Evolutionary conservation across 345 rosid species (phyloP).

Genomic region (Durio zibethinus): DNA sequence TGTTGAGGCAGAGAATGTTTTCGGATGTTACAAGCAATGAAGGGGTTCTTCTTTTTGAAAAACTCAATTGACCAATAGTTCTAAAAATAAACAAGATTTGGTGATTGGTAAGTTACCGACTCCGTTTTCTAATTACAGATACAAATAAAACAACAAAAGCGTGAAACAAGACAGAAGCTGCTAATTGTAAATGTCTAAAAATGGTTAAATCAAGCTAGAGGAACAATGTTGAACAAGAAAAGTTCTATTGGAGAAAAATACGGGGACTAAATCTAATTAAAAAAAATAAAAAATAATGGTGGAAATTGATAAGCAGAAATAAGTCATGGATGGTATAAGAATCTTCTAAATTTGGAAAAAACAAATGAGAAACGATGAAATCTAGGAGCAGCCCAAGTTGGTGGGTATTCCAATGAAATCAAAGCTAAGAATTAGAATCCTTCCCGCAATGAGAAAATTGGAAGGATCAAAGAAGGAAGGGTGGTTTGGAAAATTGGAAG

Average conservation of each 20-base stretch:
- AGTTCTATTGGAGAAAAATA: neutral
- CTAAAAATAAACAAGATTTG: constrained; percentile 1
- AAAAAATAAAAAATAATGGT: neutral
- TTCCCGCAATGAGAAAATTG: neutral
- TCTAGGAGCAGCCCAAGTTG: constrained; percentile 27
- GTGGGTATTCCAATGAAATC: constrained; percentile 20
- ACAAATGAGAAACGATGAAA: neutral
- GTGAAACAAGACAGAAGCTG: neutral
- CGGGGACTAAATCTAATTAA: neutral
- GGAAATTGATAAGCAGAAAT: neutral
- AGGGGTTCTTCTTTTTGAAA: neutral
- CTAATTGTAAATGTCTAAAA: neutral
- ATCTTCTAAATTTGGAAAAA: constrained; percentile 16
- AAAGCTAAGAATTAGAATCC: neutral
- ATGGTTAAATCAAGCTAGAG: neutral
- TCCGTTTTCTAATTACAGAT: neutral
- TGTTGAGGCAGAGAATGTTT: neutral
- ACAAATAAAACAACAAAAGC: neutral
- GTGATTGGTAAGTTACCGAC: neutral
- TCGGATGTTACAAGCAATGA: constrained; percentile 5
- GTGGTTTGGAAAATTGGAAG: neutral
- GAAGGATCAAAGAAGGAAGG: neutral
- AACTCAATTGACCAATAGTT: neutral
- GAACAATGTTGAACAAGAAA: neutral
- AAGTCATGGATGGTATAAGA: neutral